Evolutionary conservation across 2,329 filamentous ascomycete genomes (phyloP).

Genomic region (Colletotrichum tofieldiae): DNA sequence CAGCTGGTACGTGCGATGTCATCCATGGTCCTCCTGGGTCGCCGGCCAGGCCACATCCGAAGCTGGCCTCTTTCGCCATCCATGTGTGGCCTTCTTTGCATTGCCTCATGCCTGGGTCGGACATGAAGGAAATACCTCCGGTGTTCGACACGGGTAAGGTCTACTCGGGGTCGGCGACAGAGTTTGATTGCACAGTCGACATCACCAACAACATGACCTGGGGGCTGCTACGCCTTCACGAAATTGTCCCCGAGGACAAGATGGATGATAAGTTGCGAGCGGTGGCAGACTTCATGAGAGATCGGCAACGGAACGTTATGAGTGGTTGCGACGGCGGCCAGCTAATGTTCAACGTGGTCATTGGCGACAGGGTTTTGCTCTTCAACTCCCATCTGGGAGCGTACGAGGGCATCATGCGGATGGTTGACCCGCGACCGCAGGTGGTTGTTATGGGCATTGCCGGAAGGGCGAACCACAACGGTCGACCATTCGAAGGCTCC

Average conservation of each 20-base stretch:
- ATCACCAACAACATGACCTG: background rate
- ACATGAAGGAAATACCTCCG: background rate
- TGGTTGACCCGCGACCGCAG: slow-evolving; percentile 4
- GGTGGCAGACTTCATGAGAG: background rate
- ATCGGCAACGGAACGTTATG: background rate
- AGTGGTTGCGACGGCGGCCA: slow-evolving; percentile 2
- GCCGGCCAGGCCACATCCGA: slow-evolving; percentile 8
- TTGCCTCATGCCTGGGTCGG: slow-evolving; percentile 44
- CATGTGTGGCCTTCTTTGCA: slow-evolving; percentile 48
- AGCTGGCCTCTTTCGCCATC: slow-evolving; percentile 36
- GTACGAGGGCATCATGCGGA: slow-evolving; percentile 17
- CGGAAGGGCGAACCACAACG: slow-evolving; percentile 24
- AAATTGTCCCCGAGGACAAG: background rate
- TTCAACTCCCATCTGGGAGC: slow-evolving; percentile 19
- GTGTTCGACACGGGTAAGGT: background rate
- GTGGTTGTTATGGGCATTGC: slow-evolving; percentile 20
- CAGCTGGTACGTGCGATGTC: no score
- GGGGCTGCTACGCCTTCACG: background rate
- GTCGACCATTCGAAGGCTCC: slow-evolving; percentile 19
- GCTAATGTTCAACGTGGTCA: slow-evolving; percentile 5
- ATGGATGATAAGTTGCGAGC: background rate
- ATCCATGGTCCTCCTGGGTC: background rate
- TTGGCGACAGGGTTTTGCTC: background rate
- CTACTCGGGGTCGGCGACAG: background rate
- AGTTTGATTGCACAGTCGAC: background rate